A percentile compares a stretch with the other conserved stretches of the same genome.
Conservation (phyloP, 2,329 filamentous ascomycete genomes). For the Ophiobolus disseminans region DNA sequence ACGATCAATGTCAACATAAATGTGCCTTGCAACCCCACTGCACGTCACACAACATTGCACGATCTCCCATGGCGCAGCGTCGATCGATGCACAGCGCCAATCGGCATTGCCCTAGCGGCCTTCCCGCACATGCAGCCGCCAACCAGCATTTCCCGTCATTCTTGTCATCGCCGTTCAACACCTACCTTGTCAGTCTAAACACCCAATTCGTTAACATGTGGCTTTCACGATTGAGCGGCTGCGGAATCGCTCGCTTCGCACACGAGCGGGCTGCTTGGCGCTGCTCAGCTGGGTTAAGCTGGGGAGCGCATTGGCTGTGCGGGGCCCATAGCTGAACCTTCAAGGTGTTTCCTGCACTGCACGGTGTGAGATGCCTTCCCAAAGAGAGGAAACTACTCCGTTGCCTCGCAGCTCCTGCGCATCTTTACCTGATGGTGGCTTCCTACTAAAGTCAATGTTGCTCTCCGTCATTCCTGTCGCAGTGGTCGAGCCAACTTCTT, state of each 20-base stretch:
- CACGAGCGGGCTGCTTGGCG: conserved; percentile 20
- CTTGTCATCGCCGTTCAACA: background rate
- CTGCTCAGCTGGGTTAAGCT: conserved; percentile 18
- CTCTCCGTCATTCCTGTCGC: conserved; percentile 3
- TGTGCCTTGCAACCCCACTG: no score
- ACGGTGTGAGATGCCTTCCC: conserved; percentile 10
- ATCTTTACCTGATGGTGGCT: background rate
- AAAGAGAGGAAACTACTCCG: background rate
- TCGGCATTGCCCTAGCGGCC: conserved; percentile 4
- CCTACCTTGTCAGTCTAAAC: background rate
- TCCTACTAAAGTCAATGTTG: conserved; percentile 8
- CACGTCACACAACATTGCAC: no score
- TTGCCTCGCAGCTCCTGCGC: conserved; percentile 6
- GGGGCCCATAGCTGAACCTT: conserved; percentile 8
- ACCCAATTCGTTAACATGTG: background rate
- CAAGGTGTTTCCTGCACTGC: conserved; percentile 1
- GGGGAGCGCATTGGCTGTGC: conserved; percentile 10
- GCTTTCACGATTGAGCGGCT: background rate
- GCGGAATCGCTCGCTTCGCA: conserved; percentile 24
- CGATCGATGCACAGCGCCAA: background rate
- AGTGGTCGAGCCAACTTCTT: conserved; percentile 1
- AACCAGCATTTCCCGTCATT: background rate
- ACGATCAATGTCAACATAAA: no score
- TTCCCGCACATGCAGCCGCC: conserved; percentile 6
- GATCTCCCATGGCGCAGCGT: background rate